Percentiles rank a stretch among this genome's conserved stretches.
phyloP scores from a whole-genome alignment of 164 flowering plant genomes.

The Nymphaea colorata region DNA sequence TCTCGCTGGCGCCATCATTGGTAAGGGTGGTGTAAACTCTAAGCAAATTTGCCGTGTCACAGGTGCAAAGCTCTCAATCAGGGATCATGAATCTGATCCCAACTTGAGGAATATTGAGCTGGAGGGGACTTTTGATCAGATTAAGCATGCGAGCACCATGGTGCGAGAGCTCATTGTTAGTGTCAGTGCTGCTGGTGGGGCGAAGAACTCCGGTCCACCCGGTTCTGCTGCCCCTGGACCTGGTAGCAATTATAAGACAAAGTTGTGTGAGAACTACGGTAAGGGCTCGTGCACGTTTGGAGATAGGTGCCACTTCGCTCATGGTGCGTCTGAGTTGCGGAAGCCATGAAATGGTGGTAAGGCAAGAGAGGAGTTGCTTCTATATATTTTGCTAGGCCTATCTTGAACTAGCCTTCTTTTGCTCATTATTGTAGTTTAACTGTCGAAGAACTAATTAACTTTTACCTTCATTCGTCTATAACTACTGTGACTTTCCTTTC shows the following conservation, averaged over 20 bases:
- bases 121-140: constrained; percentile 92
- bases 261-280: constrained; percentile 55
- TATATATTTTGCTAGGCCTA: too few species aligned
- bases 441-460: too few species aligned
- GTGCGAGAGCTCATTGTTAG: constrained; percentile 62
- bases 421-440: too few species aligned
- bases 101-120: constrained; percentile 76
- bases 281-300: constrained; percentile 79
- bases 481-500: too few species aligned
- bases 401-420: too few species aligned
- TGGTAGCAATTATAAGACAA: constrained; percentile 53
- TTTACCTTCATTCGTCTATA: too few species aligned
- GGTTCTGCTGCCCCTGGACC: constrained; percentile 4
- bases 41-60: constrained; percentile 82
- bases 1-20: constrained; percentile 85
- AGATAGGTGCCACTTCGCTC: constrained; percentile 81
- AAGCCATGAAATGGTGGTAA: constrained; percentile 1
- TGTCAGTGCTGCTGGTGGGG: constrained; percentile 16
- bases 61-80: constrained; percentile 69
- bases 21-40: constrained; percentile 84
- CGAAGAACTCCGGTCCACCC: constrained; percentile 6
- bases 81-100: constrained; percentile 79
- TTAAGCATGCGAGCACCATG: constrained; percentile 71
- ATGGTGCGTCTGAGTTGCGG: constrained; percentile 61
- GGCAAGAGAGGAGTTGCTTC: too few species aligned